These are phyloP conservation scores for Tolypocladium tropicale DNA, from an alignment of 2,329 filamentous ascomycete species.

Conservation along the genomic window DNA sequence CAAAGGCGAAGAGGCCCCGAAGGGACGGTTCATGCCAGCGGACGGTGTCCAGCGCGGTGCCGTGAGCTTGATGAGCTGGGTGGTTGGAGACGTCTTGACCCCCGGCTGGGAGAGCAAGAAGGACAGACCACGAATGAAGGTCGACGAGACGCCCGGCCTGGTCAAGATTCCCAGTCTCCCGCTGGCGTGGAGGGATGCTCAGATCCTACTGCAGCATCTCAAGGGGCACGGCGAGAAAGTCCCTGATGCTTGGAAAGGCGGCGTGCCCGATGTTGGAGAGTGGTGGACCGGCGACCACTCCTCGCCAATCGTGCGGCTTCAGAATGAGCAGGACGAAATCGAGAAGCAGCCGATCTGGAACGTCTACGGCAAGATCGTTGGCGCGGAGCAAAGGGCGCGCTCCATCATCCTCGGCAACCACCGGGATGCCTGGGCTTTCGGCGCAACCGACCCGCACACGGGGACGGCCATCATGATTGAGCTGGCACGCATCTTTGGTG, in stretches of 20 bases:
- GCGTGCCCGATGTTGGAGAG: constrained; percentile 61
- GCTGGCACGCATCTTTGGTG: constrained; percentile 73
- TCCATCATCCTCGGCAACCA: constrained; percentile 87
- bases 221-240: constrained; percentile 63
- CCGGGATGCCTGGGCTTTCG: constrained; percentile 86
- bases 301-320: constrained; percentile 69
- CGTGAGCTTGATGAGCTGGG: constrained; percentile 72
- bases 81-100: constrained; percentile 84
- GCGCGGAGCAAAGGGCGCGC: constrained; percentile 75
- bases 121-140: constrained; percentile 53
- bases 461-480: constrained; percentile 90
- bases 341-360: constrained; percentile 85
- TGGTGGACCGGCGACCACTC: constrained; percentile 77
- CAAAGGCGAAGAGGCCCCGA: constrained; percentile 61
- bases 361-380: constrained; percentile 71
- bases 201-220: constrained; percentile 65
- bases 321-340: constrained; percentile 79
- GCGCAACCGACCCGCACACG: constrained; percentile 74
- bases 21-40: constrained; percentile 68
- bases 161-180: constrained; percentile 83
- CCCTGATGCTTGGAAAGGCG: constrained; percentile 63
- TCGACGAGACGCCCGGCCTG: constrained; percentile 61
- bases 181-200: constrained; percentile 80
- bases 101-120: constrained; percentile 72
- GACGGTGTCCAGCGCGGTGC: constrained; percentile 76